A percentile compares a stretch with the other conserved stretches of the same genome.
These are phyloP conservation scores for Puccinia horiana DNA, from an alignment of 1,284 basidiomycete genomes.

Conservation along the genomic window DNA sequence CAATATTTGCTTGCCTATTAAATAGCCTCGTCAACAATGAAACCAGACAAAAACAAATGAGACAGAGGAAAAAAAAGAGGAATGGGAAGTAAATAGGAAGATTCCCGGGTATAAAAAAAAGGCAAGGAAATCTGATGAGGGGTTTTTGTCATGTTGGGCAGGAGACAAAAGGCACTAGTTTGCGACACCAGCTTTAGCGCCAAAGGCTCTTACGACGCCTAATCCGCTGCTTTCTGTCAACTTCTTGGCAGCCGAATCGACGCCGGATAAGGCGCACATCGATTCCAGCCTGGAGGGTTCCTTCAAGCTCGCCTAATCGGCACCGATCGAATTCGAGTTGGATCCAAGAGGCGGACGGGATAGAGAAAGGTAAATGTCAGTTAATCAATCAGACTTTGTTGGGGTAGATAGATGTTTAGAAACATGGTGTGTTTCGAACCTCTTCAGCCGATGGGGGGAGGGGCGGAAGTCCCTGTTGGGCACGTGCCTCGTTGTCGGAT, in stretches of 20 bases:
- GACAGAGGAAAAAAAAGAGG: background rate
- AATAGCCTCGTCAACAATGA: background rate
- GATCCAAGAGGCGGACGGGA: background rate
- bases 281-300: conserved; percentile 90
- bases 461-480: conserved; percentile 80
- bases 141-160: background rate
- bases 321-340: background rate
- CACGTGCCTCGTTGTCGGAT: conserved; percentile 81
- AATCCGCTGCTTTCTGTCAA: conserved; percentile 58
- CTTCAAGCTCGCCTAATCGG: conserved; percentile 65
- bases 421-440: conserved; percentile 58
- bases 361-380: background rate
- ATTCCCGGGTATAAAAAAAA: background rate
- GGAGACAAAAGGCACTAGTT: background rate
- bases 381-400: background rate
- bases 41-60: background rate
- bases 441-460: conserved; percentile 75
- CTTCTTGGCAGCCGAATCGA: conserved; percentile 59
- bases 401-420: conserved; percentile 56
- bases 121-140: background rate
- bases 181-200: conserved; percentile 44
- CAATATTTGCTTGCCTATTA: background rate
- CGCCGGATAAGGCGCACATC: conserved; percentile 63
- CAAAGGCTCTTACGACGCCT: conserved; percentile 39
- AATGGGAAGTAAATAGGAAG: background rate